Percentiles rank a stretch among this genome's conserved stretches.
phyloP scores from a whole-genome alignment of 2,329 filamentous ascomycete genomes.

The Dryadomyces quercivorus region DNA sequence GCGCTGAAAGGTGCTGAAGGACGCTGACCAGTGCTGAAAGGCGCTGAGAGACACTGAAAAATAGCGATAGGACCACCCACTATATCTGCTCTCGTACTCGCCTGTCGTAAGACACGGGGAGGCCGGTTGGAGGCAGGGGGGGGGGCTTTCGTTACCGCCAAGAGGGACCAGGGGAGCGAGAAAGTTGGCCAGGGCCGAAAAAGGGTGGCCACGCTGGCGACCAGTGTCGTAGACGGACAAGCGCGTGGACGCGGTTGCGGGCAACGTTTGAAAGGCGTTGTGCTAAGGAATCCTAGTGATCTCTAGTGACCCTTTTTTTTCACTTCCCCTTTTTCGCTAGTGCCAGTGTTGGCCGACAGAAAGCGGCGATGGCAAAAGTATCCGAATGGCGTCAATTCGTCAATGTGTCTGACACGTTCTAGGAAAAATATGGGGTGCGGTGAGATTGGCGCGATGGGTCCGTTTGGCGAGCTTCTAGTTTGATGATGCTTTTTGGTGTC shows the following conservation, averaged over 20 bases:
- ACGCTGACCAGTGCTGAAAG: too few relatives aligned
- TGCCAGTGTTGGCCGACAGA: not conserved
- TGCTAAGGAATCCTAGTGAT: not conserved
- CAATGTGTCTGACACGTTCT: not conserved
- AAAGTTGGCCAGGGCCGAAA: not conserved
- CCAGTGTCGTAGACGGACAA: not conserved
- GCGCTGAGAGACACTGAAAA: not conserved
- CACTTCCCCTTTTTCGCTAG: constrained; percentile 1
- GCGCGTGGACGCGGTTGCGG: not conserved
- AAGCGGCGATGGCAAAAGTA: not conserved
- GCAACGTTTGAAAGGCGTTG: not conserved
- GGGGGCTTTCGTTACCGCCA: not conserved
- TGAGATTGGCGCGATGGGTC: not conserved
- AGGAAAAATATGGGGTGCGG: not conserved
- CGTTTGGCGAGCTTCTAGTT: not conserved
- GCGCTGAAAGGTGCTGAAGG: too few relatives aligned
- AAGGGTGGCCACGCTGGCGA: not conserved
- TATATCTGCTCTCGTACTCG: not conserved
- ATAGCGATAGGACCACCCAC: too few relatives aligned
- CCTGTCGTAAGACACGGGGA: not conserved
- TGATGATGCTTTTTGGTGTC: not conserved
- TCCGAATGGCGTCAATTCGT: not conserved
- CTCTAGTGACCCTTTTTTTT: not conserved
- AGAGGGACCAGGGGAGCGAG: not conserved
- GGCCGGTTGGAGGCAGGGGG: not conserved